Base-by-base conservation (phyloP, 2,329 filamentous ascomycete genomes). In the Arthrobotrys iridis region DNA sequence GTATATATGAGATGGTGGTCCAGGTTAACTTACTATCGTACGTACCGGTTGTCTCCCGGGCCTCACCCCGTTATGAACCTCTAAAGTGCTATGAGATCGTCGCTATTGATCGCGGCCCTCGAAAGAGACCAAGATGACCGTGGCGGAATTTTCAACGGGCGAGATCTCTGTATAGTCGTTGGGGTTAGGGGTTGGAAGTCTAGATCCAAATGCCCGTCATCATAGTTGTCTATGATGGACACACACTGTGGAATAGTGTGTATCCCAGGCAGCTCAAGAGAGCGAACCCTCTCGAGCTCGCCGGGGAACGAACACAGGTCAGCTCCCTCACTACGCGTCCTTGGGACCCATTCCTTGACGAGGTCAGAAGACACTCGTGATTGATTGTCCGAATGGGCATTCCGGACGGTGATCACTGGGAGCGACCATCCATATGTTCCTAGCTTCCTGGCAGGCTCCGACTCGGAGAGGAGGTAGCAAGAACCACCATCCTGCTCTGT, bases 1-100 rank as follows among this genome's bases (percentile, higher is more conserved):
- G n/a, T n/a, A n/a, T n/a, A n/a, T n/a, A n/a, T n/a, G n/a, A n/a
- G n/a, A n/a, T n/a, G n/a, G n/a, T n/a, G n/a, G n/a, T n/a, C n/a
- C n/a, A n/a, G n/a, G n/a, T n/a, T n/a, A n/a, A n/a, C n/a, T n/a
- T n/a, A n/a, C n/a, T n/a, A n/a, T n/a, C n/a, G n/a, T n/a, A n/a
- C n/a, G n/a, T n/a, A n/a, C n/a, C n/a, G n/a, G n/a, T n/a, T n/a
- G n/a, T n/a, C n/a, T n/a, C 40, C 6, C 20, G 30, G 15, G 37
- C n/a, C 8, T 24, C 18, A 15, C 28, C 4, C 30, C 30, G 50
- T 55, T 30, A 24, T 7, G 2, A 30, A 22, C 30, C 50, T 24
- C 30, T 55, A 55, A 28, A 37, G 18, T 18, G 50, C 50, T 7
- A 55, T 55, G 50, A 55, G 30, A 20, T 55, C 30, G n/a, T 55